Evolutionary conservation across 2,329 filamentous ascomycete species (phyloP).

Genomic region (Colletotrichum sp.): DNA sequence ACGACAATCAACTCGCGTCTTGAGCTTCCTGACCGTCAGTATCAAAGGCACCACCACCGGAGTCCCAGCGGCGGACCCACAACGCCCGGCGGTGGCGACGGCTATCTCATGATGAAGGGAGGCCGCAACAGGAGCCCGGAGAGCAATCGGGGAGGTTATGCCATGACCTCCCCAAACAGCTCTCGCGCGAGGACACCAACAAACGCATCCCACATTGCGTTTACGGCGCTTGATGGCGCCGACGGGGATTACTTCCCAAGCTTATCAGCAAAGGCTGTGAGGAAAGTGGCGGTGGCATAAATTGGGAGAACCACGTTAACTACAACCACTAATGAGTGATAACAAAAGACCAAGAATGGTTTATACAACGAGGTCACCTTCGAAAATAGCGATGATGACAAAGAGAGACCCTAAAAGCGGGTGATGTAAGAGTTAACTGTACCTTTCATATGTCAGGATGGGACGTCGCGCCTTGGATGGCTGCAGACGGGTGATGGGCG

Average conservation of each 20-base stretch:
- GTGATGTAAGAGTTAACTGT: constrained; percentile 11
- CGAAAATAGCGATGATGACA: not conserved
- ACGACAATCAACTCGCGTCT: constrained; percentile 57
- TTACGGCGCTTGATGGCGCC: constrained; percentile 32
- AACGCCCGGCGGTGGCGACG: constrained; percentile 42
- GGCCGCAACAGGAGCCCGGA: constrained; percentile 41
- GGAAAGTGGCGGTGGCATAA: constrained; percentile 26
- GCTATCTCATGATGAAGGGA: constrained; percentile 50
- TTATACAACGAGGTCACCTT: not conserved
- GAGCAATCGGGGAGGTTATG: constrained; percentile 24
- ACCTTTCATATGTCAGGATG: not conserved
- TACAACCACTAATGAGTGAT: not conserved
- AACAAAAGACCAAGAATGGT: not conserved
- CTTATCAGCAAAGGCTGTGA: constrained; percentile 34
- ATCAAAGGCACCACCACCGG: constrained; percentile 47
- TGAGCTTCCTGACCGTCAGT: constrained; percentile 50
- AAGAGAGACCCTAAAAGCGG: constrained; percentile 1
- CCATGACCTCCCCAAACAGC: constrained; percentile 47
- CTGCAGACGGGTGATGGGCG: not conserved
- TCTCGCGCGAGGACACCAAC: constrained; percentile 56
- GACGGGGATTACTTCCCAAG: constrained; percentile 50
- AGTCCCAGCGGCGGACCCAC: constrained; percentile 44
- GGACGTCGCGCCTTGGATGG: not conserved
- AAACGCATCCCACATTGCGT: constrained; percentile 26
- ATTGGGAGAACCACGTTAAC: not conserved